Base-by-base conservation (phyloP, 163 green algal species). In the Trebouxiophyceae sp. region DNA sequence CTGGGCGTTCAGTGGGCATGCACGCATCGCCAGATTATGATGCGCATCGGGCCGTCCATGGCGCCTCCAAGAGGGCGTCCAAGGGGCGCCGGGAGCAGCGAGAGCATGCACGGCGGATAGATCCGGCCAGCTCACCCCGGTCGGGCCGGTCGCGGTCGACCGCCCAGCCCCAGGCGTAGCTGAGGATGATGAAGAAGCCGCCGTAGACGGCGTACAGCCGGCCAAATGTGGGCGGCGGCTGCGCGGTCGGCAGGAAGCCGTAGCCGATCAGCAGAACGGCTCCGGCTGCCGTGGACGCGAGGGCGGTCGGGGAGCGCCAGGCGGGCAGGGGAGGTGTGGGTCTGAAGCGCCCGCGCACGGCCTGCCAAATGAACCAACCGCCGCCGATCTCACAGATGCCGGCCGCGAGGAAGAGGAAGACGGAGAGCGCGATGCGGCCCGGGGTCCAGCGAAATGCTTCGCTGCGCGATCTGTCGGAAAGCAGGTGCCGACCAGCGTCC, bases 181-280 rank as follows among this genome's bases (percentile, higher is more conserved):
- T 84, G 31, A 96, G 70, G 1, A 88, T 29, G 62, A 97, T 92
- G 70, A 97, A 97, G 65, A 96, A 87, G 23, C 88, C 89, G 20
- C 90, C 88, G 63, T 93, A 95, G 0, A 87, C 81, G 45, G 66
- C 58, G 65, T 78, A 85, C 45, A 79, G 70, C 33, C 78, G 66
- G 24, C 83, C 84, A 68, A 96, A 96, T 32, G 73, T 82, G 45
- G 82, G 80, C 12, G 77, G 58, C 7, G 89, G 90, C 71, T 96
- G 88, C 24, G 89, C 64, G 1, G 84, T 93, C 0, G 88, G 88
- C 1, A 96, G 81, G 45, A 93, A 65, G 20, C 77, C 70, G 66
- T 5, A 26, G 86, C 63, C 55, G 72, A 64, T 57, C 24, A 80
- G 45, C 27, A 90, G 78, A 79, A 50, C 39, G 19, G 12, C 39